These are phyloP conservation scores for Eustoma russellianum DNA, from an alignment of 257 asterid genomes.

Conservation along the genomic window DNA sequence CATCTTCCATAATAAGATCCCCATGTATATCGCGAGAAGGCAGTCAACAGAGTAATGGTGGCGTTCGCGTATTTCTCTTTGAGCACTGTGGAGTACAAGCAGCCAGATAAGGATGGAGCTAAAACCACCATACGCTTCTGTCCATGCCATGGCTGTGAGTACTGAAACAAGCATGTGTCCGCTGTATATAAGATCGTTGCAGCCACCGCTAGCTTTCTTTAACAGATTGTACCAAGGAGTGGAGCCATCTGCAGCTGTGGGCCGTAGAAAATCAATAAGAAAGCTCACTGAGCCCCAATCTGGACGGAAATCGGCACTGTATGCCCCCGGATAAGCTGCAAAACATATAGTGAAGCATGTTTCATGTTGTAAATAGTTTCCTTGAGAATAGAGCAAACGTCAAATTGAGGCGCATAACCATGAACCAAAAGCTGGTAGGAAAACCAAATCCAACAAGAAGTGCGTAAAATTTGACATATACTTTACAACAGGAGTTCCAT, in stretches of 20 bases:
- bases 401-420: no score
- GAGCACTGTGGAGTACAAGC: constrained; percentile 84
- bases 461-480: no score
- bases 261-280: constrained; percentile 76
- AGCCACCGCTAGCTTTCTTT: constrained; percentile 89
- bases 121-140: constrained; percentile 94
- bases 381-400: no score
- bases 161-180: constrained; percentile 98
- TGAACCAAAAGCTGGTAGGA: no score
- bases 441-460: no score
- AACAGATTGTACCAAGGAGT: constrained; percentile 70
- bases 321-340: constrained; percentile 57
- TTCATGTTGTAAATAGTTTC: no score
- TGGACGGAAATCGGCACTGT: constrained; percentile 49
- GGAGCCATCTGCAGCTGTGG: constrained; percentile 65
- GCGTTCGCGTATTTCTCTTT: constrained; percentile 91
- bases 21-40: constrained; percentile 85
- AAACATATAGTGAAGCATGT: constrained; percentile 4
- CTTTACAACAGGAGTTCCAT: no score
- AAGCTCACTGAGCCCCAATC: constrained; percentile 90
- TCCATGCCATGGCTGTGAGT: constrained; percentile 99
- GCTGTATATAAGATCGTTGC: constrained; percentile 90
- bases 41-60: constrained; percentile 91
- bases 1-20: constrained; percentile 82
- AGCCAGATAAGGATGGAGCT: constrained; percentile 73